Evolutionary conservation across 805 yeast genomes (phyloP), one percentile per base, ranked within the genome.

Genomic region (Starmerella apicola): DNA sequence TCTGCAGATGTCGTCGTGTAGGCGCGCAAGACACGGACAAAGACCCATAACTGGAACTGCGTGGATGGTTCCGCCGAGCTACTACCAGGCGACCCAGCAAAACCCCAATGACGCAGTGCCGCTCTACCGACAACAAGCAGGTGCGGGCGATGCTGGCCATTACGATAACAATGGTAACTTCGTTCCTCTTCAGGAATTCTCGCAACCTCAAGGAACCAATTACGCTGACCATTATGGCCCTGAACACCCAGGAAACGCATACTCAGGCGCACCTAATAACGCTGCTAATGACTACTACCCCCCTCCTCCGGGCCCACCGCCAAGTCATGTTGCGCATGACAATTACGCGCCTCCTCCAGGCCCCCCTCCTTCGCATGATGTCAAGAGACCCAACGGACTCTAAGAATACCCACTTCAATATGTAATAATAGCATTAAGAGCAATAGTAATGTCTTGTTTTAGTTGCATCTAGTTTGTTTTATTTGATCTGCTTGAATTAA

Each of bases 61-160:
- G 9, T 81, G 93, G 93, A 73, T 84, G 64, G 79, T 91, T 0
- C 95, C 95, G 5, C 93, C 93, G 0, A 66, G 77, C 9, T 82
- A 82, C 53, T 43, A 53, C 41, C 53, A 49, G 36, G 71, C 84
- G 1, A 81, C 80, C 51, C 64, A 62, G 37, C 67, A 65, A 34
- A 28, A 47, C 32, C 42, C 41, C 13, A 45, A 37, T 3, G 46
- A 48, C 10, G 46, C 46, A 3, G 50, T 49, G 15, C 59, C 59
- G 6, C 42, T 53, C 13, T 59, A 59, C 39, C 52, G 60, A 23
- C 51, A 55, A 12, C 42, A 50, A 17, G 45, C 51, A 7, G 52
- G 55, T 32, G 51, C 39, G 41, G 31, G 56, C 55, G 95, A 85
- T 55, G 72, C 80, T 55, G 95, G 93, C 0, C 78, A 71, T 56